Evolutionary conservation across 768 basidiomycete genomes (phyloP).

Genomic region (Solioccasus polychromus): DNA sequence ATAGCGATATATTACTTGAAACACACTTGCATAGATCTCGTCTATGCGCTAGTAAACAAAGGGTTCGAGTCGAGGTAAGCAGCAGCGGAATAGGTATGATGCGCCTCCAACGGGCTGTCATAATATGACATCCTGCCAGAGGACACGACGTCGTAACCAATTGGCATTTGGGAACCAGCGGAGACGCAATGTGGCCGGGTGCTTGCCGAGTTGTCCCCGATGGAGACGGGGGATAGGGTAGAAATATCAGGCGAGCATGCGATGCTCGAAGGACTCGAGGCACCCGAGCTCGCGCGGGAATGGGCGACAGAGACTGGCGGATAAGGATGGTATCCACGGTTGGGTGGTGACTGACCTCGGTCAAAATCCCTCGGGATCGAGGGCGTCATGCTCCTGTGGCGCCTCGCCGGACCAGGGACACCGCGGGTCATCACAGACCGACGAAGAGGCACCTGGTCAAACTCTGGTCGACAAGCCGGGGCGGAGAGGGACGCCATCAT

Average conservation of each 20-base stretch:
- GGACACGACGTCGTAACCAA: slow-evolving; percentile 24
- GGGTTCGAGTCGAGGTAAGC: slow-evolving; percentile 22
- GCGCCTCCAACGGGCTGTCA: slow-evolving; percentile 21
- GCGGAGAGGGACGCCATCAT: slow-evolving; percentile 51
- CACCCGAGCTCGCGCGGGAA: slow-evolving; percentile 29
- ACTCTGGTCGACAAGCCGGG: slow-evolving; percentile 65
- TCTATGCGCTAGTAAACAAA: slow-evolving; percentile 25
- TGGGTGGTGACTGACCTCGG: slow-evolving; percentile 45
- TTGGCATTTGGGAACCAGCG: slow-evolving; percentile 13
- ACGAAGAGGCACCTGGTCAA: slow-evolving; percentile 45
- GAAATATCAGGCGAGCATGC: slow-evolving; percentile 28
- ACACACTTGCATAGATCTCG: background rate
- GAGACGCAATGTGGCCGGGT: slow-evolving; percentile 24
- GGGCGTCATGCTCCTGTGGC: slow-evolving; percentile 79
- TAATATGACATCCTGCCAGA: slow-evolving; percentile 28
- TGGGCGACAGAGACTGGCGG: slow-evolving; percentile 28
- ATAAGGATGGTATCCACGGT: slow-evolving; percentile 59
- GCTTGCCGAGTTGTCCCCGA: slow-evolving; percentile 10
- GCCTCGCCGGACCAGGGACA: slow-evolving; percentile 59
- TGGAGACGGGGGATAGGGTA: slow-evolving; percentile 19
- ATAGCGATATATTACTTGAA: slow-evolving; percentile 21
- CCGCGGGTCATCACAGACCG: slow-evolving; percentile 22
- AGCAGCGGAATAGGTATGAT: slow-evolving; percentile 18
- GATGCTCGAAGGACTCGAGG: slow-evolving; percentile 31
- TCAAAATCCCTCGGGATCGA: slow-evolving; percentile 51